Percentiles rank a stretch among this genome's conserved stretches.
Conservation (phyloP, 176 grass and related monocot genomes). For the Thinopyrum elongatum region DNA sequence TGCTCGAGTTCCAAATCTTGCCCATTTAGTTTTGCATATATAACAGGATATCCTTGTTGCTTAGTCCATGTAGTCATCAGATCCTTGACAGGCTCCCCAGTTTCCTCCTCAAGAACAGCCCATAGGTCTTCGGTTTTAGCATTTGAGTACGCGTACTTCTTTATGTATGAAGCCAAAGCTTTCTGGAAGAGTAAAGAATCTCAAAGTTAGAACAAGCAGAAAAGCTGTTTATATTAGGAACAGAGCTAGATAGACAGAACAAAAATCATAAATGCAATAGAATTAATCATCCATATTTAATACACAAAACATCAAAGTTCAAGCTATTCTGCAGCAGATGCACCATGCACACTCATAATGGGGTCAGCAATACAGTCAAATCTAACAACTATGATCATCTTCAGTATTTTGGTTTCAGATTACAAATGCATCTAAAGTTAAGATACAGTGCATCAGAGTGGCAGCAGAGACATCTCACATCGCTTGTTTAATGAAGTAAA, state of each 20-base stretch:
- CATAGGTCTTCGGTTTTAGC: conserved; percentile 92
- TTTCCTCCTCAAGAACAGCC: conserved; percentile 82
- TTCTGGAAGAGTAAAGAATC: conserved; percentile 38
- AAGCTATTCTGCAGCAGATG: conserved; percentile 6
- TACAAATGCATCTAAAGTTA: background rate
- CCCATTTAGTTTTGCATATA: conserved; percentile 58
- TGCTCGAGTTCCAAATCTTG: conserved; percentile 74
- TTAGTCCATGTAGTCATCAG: conserved; percentile 92
- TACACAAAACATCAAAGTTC: background rate
- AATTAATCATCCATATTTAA: background rate
- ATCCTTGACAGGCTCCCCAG: conserved; percentile 73
- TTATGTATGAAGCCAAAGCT: conserved; percentile 85
- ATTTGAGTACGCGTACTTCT: conserved; percentile 77
- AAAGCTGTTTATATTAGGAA: background rate
- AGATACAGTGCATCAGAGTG: conserved; percentile 13
- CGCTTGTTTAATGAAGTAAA: background rate
- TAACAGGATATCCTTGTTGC: conserved; percentile 87
- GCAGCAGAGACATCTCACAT: background rate
- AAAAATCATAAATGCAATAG: background rate
- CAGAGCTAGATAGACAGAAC: background rate
- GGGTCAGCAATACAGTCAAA: background rate
- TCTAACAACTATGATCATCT: background rate
- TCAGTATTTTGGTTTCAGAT: background rate
- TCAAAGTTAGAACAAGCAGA: conserved; percentile 7
- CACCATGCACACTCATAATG: background rate